phyloP scores from a whole-genome alignment of 1,284 basidiomycete genomes.

The Farysia itapuensis region DNA sequence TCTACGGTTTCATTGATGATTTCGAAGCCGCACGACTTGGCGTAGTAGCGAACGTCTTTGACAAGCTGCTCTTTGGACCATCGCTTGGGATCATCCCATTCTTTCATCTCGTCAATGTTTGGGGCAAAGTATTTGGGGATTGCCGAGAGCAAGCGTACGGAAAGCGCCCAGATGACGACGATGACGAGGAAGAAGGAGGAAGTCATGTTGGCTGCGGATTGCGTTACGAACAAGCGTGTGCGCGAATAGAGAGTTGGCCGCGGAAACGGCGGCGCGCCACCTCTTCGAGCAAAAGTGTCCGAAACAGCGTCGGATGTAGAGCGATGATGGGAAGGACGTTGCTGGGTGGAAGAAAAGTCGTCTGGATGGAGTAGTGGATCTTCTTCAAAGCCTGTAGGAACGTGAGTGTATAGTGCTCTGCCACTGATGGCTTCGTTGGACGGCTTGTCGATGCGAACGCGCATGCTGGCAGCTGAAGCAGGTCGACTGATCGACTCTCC shows the following conservation, averaged over 20 bases:
- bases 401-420: constrained; percentile 46
- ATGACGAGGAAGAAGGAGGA: constrained; percentile 65
- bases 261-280: constrained; percentile 43
- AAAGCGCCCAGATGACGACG: constrained; percentile 61
- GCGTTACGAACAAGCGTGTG: constrained; percentile 61
- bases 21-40: constrained; percentile 65
- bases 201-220: constrained; percentile 63
- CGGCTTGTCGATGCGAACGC: constrained; percentile 49
- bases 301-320: constrained; percentile 1
- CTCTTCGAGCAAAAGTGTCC: constrained; percentile 38
- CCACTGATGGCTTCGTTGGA: constrained; percentile 33
- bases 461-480: constrained; percentile 44
- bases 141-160: constrained; percentile 29
- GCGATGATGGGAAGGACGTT: neutral
- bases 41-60: constrained; percentile 67
- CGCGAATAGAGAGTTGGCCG: constrained; percentile 42
- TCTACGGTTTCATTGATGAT: constrained; percentile 66
- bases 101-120: constrained; percentile 8
- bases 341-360: neutral
- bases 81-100: constrained; percentile 65
- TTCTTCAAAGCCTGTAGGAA: constrained; percentile 45
- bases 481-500: constrained; percentile 40
- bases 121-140: constrained; percentile 31
- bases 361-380: constrained; percentile 32
- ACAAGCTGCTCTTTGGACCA: constrained; percentile 64